A percentile compares a stretch with the other conserved stretches of the same genome.
These are phyloP conservation scores for Austroboletus festivus DNA, from an alignment of 768 basidiomycete species.

Conservation along the genomic window DNA sequence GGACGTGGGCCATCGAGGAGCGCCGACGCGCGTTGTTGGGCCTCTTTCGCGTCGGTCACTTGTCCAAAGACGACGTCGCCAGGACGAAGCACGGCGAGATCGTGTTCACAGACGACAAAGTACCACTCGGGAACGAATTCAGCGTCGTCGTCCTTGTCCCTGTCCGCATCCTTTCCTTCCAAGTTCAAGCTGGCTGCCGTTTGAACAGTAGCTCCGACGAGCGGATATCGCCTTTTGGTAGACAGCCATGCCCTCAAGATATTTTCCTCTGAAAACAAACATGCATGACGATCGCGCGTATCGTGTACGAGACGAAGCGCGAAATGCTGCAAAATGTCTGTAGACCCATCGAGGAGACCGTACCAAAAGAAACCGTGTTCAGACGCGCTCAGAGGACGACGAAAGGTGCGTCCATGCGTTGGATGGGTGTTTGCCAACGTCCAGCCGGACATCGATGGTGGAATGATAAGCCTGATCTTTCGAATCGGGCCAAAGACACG, in stretches of 20 bases:
- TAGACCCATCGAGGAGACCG: constrained; percentile 40
- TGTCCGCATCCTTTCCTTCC: background rate
- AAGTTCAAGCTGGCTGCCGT: background rate
- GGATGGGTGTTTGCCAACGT: background rate
- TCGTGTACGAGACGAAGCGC: constrained; percentile 26
- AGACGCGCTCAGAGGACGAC: constrained; percentile 38
- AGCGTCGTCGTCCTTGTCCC: background rate
- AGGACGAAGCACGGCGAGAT: constrained; percentile 30
- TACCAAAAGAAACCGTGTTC: constrained; percentile 45
- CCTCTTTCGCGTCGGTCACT: constrained; percentile 36
- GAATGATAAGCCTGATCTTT: background rate
- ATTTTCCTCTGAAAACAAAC: constrained; percentile 32
- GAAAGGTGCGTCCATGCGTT: constrained; percentile 15
- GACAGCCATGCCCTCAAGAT: constrained; percentile 43
- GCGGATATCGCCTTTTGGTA: constrained; percentile 49
- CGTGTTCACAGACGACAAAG: constrained; percentile 43
- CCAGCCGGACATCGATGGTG: background rate
- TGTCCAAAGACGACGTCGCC: constrained; percentile 39
- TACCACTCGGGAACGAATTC: constrained; percentile 13
- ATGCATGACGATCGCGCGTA: constrained; percentile 16
- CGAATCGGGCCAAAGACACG: too few species aligned
- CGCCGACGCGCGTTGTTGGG: constrained; percentile 23
- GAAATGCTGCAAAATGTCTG: constrained; percentile 40
- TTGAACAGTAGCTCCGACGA: constrained; percentile 39
- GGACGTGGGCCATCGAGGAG: constrained; percentile 33